Base-by-base conservation (phyloP, 139 green algal genomes). In the Haematococcus sp. region DNA sequence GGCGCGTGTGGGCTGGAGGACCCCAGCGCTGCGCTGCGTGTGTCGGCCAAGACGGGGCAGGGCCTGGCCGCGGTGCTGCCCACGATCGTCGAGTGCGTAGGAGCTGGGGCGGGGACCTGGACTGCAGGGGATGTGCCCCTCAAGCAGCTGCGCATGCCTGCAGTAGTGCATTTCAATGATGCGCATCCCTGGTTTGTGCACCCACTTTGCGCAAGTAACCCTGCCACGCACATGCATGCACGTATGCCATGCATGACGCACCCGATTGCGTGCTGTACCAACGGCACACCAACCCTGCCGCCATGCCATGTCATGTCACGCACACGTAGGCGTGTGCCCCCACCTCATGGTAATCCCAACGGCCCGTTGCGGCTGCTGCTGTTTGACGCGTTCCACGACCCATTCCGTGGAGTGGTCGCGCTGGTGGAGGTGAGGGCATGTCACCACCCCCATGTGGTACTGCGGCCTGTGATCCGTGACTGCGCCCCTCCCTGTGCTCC, bases 331-430 rank as follows among this genome's bases (percentile, higher is more conserved):
- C 73, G 75, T 23, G 33, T 90, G 19, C 80, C 76, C 3, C 73
- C 83, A 0, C 91, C 91, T 3, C 25, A 4, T 1, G 88, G 86
- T 30, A 22, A 78, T 23, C 59, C 77, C 1, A 51, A 20, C 1
- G 79, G 56, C 1, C 84, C 85, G 2, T 77, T 93, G 52, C 75
- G 90, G 1, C 67, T 91, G 79, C 86, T 98, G 71, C 80, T 98
- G 33, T 95, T 98, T 71, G 95, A 98, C 73, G 90, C 91, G 20
- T 90, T 91, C 69, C 92, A 96, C 69, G 94, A 98, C 81, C 79
- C 91, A 44, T 97, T 93, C 82, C 66, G 88, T 46, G 77, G 79
- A 0, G 79, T 79, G 51, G 60, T 82, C 4, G 71, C 83, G 64
- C 76, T 94, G 32, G 73, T 96, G 34, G 77, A 84, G 49, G 87